phyloP scores from a whole-genome alignment of 2,329 filamentous ascomycete species.

The Cryphonectria nitschkei region DNA sequence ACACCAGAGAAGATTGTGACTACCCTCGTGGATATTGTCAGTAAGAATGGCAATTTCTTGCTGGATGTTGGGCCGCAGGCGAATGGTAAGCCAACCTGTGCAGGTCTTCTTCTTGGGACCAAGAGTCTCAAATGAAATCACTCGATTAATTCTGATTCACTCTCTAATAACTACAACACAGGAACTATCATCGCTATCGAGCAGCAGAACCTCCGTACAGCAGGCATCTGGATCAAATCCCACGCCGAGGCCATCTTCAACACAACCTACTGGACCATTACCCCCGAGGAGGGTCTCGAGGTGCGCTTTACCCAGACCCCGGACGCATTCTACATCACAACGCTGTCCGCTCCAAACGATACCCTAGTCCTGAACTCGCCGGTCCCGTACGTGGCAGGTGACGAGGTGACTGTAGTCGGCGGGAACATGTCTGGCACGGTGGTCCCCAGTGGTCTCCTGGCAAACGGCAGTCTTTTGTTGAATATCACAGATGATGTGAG shows the following conservation, averaged over 20 bases:
- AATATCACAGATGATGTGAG: conserved; percentile 39
- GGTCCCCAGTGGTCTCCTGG: conserved; percentile 30
- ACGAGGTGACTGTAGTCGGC: conserved; percentile 49
- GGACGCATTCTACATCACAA: conserved; percentile 57
- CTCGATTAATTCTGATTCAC: not conserved
- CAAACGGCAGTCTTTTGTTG: conserved; percentile 36
- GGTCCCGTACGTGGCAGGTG: conserved; percentile 51
- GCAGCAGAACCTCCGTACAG: conserved; percentile 50
- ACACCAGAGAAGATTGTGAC: conserved; percentile 33
- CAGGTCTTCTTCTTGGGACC: too few relatives aligned
- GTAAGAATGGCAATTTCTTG: conserved; percentile 38
- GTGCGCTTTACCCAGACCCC: conserved; percentile 56
- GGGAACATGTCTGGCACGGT: conserved; percentile 33
- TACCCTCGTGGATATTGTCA: conserved; percentile 36
- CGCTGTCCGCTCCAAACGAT: conserved; percentile 46
- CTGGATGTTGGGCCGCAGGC: conserved; percentile 35
- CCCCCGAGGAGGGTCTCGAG: conserved; percentile 45
- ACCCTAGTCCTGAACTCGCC: conserved; percentile 46
- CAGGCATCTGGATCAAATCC: conserved; percentile 56
- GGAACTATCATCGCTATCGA: conserved; percentile 24
- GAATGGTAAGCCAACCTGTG: conserved; percentile 14
- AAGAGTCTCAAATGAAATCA: not conserved
- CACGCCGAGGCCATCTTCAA: conserved; percentile 61
- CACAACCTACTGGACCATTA: conserved; percentile 58
- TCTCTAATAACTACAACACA: not conserved